Base-by-base conservation (phyloP, 208 protist species). In the Trypanosoma caninum region DNA sequence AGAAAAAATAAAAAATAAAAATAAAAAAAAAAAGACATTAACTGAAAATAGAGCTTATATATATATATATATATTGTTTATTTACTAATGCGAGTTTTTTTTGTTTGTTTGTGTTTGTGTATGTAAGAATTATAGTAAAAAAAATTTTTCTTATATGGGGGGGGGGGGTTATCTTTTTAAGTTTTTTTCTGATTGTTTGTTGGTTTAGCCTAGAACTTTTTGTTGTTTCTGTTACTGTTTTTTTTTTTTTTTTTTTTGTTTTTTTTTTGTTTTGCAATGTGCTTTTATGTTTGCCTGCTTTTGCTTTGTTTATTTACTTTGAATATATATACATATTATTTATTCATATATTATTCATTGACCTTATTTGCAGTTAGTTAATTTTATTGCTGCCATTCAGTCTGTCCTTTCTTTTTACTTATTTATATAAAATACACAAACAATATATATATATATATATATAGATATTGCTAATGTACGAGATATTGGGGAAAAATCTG, bases 161-260 rank as follows among this genome's bases (percentile, higher is more conserved):
- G n/a, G n/a, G n/a, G n/a, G n/a, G n/a, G n/a, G 2, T 52, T n/a
- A 9, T 52, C 4, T 27, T 40, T 3, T 40, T 3, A 55, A 31
- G 8, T 3, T 33, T 55, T 10, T 31, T 40, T 30, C 35, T 56
- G 14, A 6, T 23, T 56, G 31, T 23, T 11, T 34, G 18, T 56
- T 41, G 5, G 18, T 56, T 13, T 38, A 41, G 3, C 14, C 33
- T 44, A 22, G 48, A 28, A 40, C 51, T 42, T 44, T 64, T 62
- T 8, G 11, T 55, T 51, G 16, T 41, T 27, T 33, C 7, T 55
- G 53, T 60, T 42, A 55, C 44, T 31, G 42, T n/a, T 56, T 35
- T 31, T 42, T n/a, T 46, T 68, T 48, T 38, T 58, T 53, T 41
- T 30, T 31, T 16, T 66, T n/a, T 31, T 60, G 16, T 52, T 40